Conservation (phyloP, 257 asterid genomes). For the Solanum okadae region DNA sequence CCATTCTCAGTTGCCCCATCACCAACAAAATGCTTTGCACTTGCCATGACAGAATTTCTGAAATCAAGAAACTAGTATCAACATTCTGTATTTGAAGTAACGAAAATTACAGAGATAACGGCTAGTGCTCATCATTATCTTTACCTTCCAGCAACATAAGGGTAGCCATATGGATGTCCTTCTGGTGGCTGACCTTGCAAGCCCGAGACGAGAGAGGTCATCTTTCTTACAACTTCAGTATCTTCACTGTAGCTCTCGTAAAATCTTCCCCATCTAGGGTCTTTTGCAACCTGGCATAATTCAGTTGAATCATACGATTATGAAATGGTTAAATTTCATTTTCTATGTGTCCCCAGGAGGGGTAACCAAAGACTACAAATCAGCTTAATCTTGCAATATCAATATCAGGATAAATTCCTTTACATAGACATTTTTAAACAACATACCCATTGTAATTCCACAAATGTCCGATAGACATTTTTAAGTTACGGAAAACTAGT, state of each 20-base stretch:
- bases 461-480: neutral
- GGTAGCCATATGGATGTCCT: slow-evolving; percentile 80
- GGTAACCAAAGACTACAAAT: neutral
- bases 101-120: neutral
- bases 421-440: neutral
- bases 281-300: slow-evolving; percentile 61
- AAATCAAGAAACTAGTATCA: slow-evolving; percentile 12
- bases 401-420: neutral
- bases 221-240: slow-evolving; percentile 67
- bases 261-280: slow-evolving; percentile 98
- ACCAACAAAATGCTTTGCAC: slow-evolving; percentile 91
- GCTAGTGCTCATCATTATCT: neutral
- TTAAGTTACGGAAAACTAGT: neutral
- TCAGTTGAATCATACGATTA: neutral
- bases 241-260: slow-evolving; percentile 89
- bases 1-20: slow-evolving; percentile 84
- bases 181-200: slow-evolving; percentile 94
- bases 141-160: slow-evolving; percentile 90
- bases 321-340: neutral
- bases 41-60: slow-evolving; percentile 74
- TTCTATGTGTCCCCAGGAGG: neutral
- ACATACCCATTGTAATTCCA: neutral
- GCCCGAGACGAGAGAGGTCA: slow-evolving; percentile 72
- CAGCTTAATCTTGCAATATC: neutral
- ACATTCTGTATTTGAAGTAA: neutral